phyloP scores from a whole-genome alignment of 352 stramenopile species.

The Pythium aquatile region DNA sequence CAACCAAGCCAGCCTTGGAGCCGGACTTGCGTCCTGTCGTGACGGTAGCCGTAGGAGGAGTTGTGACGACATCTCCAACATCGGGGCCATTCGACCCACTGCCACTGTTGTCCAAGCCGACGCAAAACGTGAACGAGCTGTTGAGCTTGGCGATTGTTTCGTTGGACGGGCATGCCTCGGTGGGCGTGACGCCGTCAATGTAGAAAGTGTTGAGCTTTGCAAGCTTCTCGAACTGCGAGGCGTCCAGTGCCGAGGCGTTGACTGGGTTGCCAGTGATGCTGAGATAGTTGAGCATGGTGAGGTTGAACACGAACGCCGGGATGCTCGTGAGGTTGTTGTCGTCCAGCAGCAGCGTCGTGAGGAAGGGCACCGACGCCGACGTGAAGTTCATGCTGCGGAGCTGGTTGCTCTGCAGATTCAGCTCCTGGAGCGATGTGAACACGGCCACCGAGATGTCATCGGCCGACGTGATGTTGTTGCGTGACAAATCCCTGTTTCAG shows the following conservation, averaged over 20 bases:
- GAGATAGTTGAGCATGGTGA: slow-evolving; percentile 49
- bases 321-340: slow-evolving; percentile 47
- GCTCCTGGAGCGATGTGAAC: slow-evolving; percentile 18
- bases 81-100: slow-evolving; percentile 8
- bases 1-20: slow-evolving; percentile 21
- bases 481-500: slow-evolving; percentile 21
- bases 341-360: slow-evolving; percentile 29
- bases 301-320: slow-evolving; percentile 52
- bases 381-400: slow-evolving; percentile 17
- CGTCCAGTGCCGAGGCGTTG: slow-evolving; percentile 47
- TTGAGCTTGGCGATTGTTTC: slow-evolving; percentile 46
- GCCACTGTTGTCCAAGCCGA: slow-evolving; percentile 27
- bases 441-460: slow-evolving; percentile 6
- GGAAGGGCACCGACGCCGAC: slow-evolving; percentile 15
- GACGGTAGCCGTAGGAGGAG: not conserved
- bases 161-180: slow-evolving; percentile 45
- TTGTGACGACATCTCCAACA: not conserved
- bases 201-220: slow-evolving; percentile 43
- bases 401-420: slow-evolving; percentile 24
- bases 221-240: slow-evolving; percentile 53
- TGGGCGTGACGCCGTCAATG: slow-evolving; percentile 53
- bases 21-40: not conserved
- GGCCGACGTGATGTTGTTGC: slow-evolving; percentile 18
- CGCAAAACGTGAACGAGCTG: slow-evolving; percentile 61
- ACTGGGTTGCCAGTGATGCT: slow-evolving; percentile 51